These are phyloP conservation scores for Globisporangium sylvaticum DNA, from an alignment of 352 stramenopile genomes.

Conservation along the genomic window DNA sequence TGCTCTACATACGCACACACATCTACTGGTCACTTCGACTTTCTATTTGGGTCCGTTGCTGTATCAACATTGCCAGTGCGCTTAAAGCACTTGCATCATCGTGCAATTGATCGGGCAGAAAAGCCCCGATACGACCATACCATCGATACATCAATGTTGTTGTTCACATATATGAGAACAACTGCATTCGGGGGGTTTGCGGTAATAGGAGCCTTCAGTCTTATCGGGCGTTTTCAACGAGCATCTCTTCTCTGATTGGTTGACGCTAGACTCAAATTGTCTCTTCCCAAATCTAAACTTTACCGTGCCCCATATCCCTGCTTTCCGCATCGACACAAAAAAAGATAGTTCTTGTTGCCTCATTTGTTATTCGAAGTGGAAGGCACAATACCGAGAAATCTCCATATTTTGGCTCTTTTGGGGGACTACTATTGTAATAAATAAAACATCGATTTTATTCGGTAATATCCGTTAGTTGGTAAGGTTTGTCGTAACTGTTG, in stretches of 20 bases:
- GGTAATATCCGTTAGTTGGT: too few species aligned
- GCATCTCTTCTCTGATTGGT: neutral
- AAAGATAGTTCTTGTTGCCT: neutral
- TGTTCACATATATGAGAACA: neutral
- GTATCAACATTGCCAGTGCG: neutral
- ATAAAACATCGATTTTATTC: too few species aligned
- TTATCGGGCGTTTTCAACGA: too few species aligned
- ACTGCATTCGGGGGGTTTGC: neutral
- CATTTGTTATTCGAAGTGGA: neutral
- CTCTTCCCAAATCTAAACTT: neutral
- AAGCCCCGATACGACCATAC: neutral
- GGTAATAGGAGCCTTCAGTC: neutral
- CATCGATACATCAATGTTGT: neutral
- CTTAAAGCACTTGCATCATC: neutral
- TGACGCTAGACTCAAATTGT: neutral
- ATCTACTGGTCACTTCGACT: neutral
- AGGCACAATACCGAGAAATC: conserved; percentile 1
- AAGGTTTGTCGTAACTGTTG: too few species aligned
- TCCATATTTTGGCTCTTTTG: too few species aligned
- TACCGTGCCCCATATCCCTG: neutral
- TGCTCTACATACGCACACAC: neutral
- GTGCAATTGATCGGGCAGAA: neutral
- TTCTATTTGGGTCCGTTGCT: neutral
- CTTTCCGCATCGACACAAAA: neutral
- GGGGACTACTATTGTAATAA: too few species aligned